Evolutionary conservation across 129 eudicot genomes (phyloP), one percentile per base, ranked within the genome.

Genomic region (Oenanthe sinensis): DNA sequence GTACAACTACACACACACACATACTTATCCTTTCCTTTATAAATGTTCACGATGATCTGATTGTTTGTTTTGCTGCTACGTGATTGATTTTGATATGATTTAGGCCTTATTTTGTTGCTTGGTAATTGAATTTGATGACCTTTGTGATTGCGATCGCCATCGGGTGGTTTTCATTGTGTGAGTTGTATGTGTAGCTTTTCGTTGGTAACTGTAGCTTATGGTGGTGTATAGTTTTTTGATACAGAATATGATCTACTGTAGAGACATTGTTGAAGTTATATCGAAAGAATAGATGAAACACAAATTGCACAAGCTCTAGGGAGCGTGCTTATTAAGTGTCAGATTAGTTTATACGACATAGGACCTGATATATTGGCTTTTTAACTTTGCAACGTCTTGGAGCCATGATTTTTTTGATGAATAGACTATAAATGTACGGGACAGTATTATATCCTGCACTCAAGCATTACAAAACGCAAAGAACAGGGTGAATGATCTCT

Each of bases 1-100:
- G 98, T 91, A 87, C 50, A 43, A 37, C 24, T 48, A 48, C 14
- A 48, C 54, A 48, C 14, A 17, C 58, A 17, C 8, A 0, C 2
- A 46, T 13, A 39, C 1, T 33, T 33, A 33, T 33, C 36, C 36
- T 20, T 55, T 8, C 6, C 26, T 55, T 14, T 55, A 17, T 58
- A 19, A 1, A 54, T 54, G 60, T 20, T 52, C 0, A 14, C 8
- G 5, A 20, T 19, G 13, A 58, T 58, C 65, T 22, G 65, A 49
- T 49, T 49, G 16, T 22, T 58, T 22, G 13, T n/a, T 33, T 8
- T 3, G 28, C 3, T 55, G 65, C 20, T 58, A n/a, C 13, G 13
- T 58, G 4, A 58, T 55, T 58, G 67, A 24, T 60, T 60, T 60
- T 60, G 4, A 60, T 60, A 30, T 60, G 33, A n/a, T 60, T 60